These are phyloP conservation scores for Globisporangium nunn DNA, from an alignment of 352 stramenopile species.

Conservation along the genomic window DNA sequence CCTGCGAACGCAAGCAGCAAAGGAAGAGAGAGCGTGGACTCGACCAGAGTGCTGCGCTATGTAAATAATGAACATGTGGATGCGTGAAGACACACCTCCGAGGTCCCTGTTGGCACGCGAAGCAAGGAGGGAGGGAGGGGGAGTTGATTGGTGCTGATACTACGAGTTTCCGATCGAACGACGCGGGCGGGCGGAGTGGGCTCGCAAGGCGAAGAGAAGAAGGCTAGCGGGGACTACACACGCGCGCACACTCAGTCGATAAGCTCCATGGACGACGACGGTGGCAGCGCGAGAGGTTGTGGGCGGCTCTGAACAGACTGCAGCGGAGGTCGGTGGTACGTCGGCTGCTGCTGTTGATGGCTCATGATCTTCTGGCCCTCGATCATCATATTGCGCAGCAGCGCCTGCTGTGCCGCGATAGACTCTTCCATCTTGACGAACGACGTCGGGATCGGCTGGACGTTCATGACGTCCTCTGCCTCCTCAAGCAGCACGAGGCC, in stretches of 20 bases:
- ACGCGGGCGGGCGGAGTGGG: too few species aligned
- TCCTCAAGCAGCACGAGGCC: conserved; percentile 28
- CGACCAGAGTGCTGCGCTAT: too few species aligned
- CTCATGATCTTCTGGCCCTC: conserved; percentile 73
- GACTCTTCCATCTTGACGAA: conserved; percentile 78
- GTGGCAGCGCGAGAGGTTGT: conserved; percentile 17
- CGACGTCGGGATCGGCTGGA: conserved; percentile 53
- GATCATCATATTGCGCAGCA: conserved; percentile 66
- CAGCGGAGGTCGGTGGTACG: conserved; percentile 1
- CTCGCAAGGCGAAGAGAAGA: neutral
- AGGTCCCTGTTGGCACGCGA: too few species aligned
- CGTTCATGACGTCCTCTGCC: conserved; percentile 32
- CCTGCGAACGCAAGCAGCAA: too few species aligned
- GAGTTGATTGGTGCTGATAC: too few species aligned
- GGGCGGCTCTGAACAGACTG: conserved; percentile 14
- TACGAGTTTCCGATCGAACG: too few species aligned
- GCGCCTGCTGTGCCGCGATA: conserved; percentile 64
- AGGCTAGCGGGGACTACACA: neutral
- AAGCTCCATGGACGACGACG: conserved; percentile 11
- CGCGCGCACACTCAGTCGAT: neutral
- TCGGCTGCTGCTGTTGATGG: conserved; percentile 6
- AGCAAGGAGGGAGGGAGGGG: too few species aligned
- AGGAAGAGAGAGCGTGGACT: too few species aligned
- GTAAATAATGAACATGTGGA: neutral
- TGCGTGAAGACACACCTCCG: neutral